Evolutionary conservation across 768 basidiomycete species (phyloP).

Genomic region (Rhodotorula toruloides): DNA sequence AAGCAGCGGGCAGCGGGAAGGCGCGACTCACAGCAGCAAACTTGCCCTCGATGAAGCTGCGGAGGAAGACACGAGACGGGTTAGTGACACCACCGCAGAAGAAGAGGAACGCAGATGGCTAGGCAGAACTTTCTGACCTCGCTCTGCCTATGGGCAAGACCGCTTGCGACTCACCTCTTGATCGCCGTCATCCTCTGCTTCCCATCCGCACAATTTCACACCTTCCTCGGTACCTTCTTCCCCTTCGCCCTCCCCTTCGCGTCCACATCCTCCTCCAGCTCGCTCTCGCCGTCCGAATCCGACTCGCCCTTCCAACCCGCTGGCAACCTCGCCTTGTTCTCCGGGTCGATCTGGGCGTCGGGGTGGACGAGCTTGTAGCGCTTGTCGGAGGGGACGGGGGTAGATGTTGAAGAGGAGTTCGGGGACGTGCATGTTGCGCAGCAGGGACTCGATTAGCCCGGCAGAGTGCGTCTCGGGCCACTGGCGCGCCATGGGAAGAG

Average conservation of each 20-base stretch:
- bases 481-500: not conserved
- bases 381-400: not conserved
- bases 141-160: no score
- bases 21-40: not conserved
- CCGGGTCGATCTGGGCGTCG: not conserved
- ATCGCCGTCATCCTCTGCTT: conserved; percentile 29
- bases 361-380: not conserved
- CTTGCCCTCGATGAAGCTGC: conserved; percentile 9
- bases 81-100: not conserved
- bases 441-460: conserved; percentile 18
- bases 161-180: not conserved
- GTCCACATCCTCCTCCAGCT: not conserved
- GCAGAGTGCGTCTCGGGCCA: not conserved
- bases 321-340: not conserved
- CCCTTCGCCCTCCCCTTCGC: not conserved
- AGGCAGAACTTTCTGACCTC: not conserved
- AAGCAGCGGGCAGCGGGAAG: no score
- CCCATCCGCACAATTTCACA: conserved; percentile 25
- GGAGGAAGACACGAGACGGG: not conserved
- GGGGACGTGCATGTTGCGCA: conserved; percentile 25
- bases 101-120: not conserved
- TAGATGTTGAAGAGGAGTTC: conserved; percentile 31
- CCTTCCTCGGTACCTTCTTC: not conserved
- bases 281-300: not conserved
- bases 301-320: not conserved